Percentiles rank a stretch among this genome's conserved stretches.
These are phyloP conservation scores for Knoxdaviesia proteae DNA, from an alignment of 2,329 filamentous ascomycete genomes.

Conservation along the genomic window DNA sequence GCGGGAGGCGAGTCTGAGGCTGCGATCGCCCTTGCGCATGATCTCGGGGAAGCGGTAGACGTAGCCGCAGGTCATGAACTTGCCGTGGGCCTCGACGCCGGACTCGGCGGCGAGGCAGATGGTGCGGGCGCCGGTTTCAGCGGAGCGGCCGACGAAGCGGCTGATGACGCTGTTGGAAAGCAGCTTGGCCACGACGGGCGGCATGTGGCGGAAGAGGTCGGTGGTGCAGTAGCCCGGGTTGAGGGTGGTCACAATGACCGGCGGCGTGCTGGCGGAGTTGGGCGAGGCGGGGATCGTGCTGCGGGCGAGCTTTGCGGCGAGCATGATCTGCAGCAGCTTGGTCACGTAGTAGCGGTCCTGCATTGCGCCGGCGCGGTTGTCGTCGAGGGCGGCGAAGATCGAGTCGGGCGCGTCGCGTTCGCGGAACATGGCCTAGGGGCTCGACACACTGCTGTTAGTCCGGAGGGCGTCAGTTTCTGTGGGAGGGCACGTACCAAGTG, in stretches of 20 bases:
- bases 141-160: slow-evolving; percentile 17
- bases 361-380: slow-evolving; percentile 4
- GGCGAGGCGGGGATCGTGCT: too few relatives aligned
- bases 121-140: slow-evolving; percentile 25
- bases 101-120: slow-evolving; percentile 15
- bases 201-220: slow-evolving; percentile 17
- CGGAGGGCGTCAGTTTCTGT: too few relatives aligned
- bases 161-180: slow-evolving; percentile 8
- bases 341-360: slow-evolving; percentile 9
- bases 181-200: slow-evolving; percentile 5
- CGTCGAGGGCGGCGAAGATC: slow-evolving; percentile 12
- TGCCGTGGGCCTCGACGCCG: slow-evolving; percentile 21
- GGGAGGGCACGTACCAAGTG: too few relatives aligned
- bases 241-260: slow-evolving; percentile 26
- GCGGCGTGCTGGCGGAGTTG: slow-evolving; percentile 3
- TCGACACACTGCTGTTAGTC: too few relatives aligned
- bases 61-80: slow-evolving; percentile 18
- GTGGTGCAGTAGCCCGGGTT: slow-evolving; percentile 33
- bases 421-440: slow-evolving; percentile 8
- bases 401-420: slow-evolving; percentile 8
- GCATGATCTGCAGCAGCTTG: slow-evolving; percentile 13
- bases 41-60: slow-evolving; percentile 13
- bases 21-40: slow-evolving; percentile 16
- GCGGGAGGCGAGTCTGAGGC: slow-evolving; percentile 14
- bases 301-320: slow-evolving; percentile 8